These are phyloP conservation scores for Daldinia bambusicola DNA, from an alignment of 495 filamentous ascomycete species.

Conservation along the genomic window DNA sequence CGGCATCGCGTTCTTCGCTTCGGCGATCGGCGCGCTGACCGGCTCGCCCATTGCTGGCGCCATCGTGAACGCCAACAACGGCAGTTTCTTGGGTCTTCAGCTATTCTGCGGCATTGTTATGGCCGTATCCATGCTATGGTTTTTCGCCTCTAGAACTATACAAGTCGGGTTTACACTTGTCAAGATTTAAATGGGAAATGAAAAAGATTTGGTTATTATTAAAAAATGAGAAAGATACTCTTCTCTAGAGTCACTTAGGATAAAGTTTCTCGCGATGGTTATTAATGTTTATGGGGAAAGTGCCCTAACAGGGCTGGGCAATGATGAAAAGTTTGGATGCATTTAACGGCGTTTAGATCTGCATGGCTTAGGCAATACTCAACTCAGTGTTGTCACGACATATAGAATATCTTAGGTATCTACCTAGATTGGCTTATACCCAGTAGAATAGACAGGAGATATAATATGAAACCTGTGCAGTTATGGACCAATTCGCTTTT, in stretches of 20 bases:
- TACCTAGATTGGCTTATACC: too few species aligned
- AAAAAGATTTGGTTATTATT: neutral
- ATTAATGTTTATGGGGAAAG: neutral
- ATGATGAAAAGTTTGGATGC: neutral
- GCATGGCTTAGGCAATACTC: neutral
- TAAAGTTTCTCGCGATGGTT: neutral
- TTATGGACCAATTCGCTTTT: neutral
- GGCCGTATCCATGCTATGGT: slow-evolving; percentile 60
- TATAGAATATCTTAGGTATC: too few species aligned
- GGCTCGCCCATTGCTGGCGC: slow-evolving; percentile 80
- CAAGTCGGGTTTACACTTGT: slow-evolving; percentile 55
- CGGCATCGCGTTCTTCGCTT: slow-evolving; percentile 72
- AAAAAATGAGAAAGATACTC: neutral
- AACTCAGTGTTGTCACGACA: neutral
- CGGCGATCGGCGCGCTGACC: slow-evolving; percentile 72
- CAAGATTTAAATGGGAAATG: slow-evolving; percentile 46
- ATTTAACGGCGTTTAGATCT: slow-evolving; percentile 1
- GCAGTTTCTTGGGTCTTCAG: slow-evolving; percentile 67
- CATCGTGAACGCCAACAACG: slow-evolving; percentile 65
- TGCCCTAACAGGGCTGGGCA: neutral
- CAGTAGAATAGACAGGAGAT: neutral
- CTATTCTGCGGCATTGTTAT: slow-evolving; percentile 74
- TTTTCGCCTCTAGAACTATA: slow-evolving; percentile 56
- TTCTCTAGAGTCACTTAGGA: neutral
- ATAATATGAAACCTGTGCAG: neutral